A percentile compares a stretch with the other conserved stretches of the same genome.
Evolutionary conservation across 495 filamentous ascomycete species (phyloP).

Genomic region (Xylaria bambusicola): DNA sequence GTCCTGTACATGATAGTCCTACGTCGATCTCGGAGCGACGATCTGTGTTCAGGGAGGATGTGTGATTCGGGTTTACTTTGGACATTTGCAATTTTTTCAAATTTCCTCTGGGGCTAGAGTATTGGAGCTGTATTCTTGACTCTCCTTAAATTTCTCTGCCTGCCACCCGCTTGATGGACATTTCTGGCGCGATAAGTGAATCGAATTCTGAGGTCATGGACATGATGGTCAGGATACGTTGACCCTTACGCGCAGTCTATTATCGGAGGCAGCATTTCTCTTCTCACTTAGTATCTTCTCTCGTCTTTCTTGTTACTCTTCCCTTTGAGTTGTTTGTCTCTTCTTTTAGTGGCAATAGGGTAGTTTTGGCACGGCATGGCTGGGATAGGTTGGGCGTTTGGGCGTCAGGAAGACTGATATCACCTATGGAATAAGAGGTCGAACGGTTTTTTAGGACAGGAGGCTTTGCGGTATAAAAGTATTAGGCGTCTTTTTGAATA

Average conservation of each 20-base stretch:
- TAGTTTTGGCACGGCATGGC: neutral
- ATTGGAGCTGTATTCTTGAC: too few species aligned
- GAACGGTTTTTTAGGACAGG: neutral
- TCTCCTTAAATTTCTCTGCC: too few species aligned
- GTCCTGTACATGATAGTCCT: conserved; percentile 38
- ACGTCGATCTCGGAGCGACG: conserved; percentile 42
- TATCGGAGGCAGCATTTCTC: neutral
- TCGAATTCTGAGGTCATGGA: neutral
- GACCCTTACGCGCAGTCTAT: neutral
- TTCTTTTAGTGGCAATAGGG: conserved; percentile 5
- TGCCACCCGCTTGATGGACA: too few species aligned
- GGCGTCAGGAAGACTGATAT: neutral
- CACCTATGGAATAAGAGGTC: neutral
- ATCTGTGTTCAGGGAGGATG: conserved; percentile 54
- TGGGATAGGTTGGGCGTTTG: neutral
- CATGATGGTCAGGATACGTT: neutral
- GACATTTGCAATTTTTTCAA: neutral
- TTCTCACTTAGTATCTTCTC: neutral
- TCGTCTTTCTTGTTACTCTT: too few species aligned
- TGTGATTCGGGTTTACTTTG: conserved; percentile 33
- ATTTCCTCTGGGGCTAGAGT: too few species aligned
- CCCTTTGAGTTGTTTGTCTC: too few species aligned
- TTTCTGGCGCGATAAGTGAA: too few species aligned
- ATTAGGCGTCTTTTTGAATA: conserved; percentile 11
- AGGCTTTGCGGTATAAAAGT: conserved; percentile 1